Base-by-base conservation (phyloP, 768 basidiomycete species). In the Lentinula detonsa region DNA sequence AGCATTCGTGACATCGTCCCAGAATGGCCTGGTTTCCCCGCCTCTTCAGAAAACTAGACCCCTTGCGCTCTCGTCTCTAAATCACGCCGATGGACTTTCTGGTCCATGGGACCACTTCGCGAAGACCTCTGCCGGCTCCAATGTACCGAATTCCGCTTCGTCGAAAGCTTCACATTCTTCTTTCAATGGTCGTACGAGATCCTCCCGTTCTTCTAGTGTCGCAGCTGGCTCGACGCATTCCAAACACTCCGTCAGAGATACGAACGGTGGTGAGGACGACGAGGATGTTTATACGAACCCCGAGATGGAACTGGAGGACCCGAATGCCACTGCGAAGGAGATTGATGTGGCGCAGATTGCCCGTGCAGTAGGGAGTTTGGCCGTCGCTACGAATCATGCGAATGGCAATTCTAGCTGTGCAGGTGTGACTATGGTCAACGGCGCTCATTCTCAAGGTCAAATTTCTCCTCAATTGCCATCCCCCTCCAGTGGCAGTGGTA, bases 391-490 rank as follows among this genome's bases (percentile, higher is more conserved):
- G 4, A 59, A 83, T 77, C 61, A 86, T 82, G 0, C 77, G 77
- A 57, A 45, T 42, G 33, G n/a, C 3, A 35, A 37, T 11, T 18
- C 39, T 28, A 13, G 21, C n/a, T 51, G 28, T 51, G 31, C 34
- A 33, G 31, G 48, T 45, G 2, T 33, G 33, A 28, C 16, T n/a
- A 40, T 10, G 2, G 11, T 54, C 3, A 57, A 57, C 21, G 45
- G 45, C 9, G 23, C n/a, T 4, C 34, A 34, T 4, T 59, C 57
- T 8, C 67, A 77, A 62, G 84, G 79, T 5, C 81, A 81, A 40
- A 83, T 79, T 0, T 91, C 90, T 15, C 90, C 90, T 3, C 88
- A 91, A 67, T 69, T 91, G 33, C 88, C 90, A 13, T 90, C 88
- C 4, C 91, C 91, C 49, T 59, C 57, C 18, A 59, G 57, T 33